A percentile compares a stretch with the other conserved stretches of the same genome.
phyloP scores from a whole-genome alignment of 306 rosid genomes.

The Acmispon strigosus region DNA sequence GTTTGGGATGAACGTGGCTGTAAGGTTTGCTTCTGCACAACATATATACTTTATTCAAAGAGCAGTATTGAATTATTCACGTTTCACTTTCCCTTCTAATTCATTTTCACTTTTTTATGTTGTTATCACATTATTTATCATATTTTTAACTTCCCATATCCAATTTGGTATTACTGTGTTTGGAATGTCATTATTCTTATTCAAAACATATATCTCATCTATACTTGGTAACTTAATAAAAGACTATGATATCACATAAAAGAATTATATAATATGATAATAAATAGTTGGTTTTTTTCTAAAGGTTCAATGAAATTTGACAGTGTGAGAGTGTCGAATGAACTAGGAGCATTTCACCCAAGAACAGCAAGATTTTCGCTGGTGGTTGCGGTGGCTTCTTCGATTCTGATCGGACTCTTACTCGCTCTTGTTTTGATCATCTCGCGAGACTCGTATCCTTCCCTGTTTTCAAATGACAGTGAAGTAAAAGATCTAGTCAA shows the following conservation, averaged over 20 bases:
- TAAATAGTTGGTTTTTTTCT: not conserved
- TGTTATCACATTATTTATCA: too few relatives aligned
- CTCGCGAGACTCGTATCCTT: slow-evolving; percentile 31
- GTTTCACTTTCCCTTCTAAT: too few relatives aligned
- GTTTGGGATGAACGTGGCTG: slow-evolving; percentile 60
- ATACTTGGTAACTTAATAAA: not conserved
- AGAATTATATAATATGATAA: not conserved
- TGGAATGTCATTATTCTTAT: too few relatives aligned
- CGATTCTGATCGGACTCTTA: slow-evolving; percentile 29
- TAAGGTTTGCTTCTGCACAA: slow-evolving; percentile 37
- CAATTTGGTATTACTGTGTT: too few relatives aligned
- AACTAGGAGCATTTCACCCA: slow-evolving; percentile 65
- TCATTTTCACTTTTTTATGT: too few relatives aligned
- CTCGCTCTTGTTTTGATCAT: slow-evolving; percentile 35
- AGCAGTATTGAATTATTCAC: too few relatives aligned
- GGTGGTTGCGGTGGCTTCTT: slow-evolving; percentile 48
- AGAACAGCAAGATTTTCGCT: slow-evolving; percentile 59
- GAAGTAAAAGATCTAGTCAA: slow-evolving; percentile 33
- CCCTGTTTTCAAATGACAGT: slow-evolving; percentile 40
- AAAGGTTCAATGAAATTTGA: not conserved
- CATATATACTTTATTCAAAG: too few relatives aligned
- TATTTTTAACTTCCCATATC: too few relatives aligned
- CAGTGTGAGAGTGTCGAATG: slow-evolving; percentile 74
- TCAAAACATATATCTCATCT: not conserved
- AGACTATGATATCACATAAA: not conserved